A percentile compares a stretch with the other conserved stretches of the same genome.
phyloP scores from a whole-genome alignment of 1,284 basidiomycete species.

The Garcileccinum viscosum region DNA sequence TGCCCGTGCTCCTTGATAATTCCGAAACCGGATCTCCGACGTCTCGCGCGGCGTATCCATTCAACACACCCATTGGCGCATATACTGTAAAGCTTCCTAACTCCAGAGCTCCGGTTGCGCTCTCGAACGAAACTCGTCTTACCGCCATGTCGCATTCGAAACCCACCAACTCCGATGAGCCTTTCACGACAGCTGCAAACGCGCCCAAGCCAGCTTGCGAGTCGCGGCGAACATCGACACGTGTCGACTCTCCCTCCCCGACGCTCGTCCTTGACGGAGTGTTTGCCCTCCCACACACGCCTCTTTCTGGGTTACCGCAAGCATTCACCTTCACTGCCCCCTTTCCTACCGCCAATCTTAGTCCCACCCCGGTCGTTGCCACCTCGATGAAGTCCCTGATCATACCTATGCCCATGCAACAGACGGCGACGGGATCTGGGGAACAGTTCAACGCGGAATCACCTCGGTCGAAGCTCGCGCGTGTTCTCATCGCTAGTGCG shows the following conservation, averaged over 20 bases:
- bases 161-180: background rate
- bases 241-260: conserved; percentile 15
- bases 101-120: background rate
- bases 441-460: conserved; percentile 15
- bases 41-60: background rate
- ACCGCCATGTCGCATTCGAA: background rate
- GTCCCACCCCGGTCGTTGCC: background rate
- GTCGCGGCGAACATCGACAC: background rate
- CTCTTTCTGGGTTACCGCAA: conserved; percentile 4
- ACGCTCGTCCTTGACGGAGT: conserved; percentile 28
- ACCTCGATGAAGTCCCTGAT: background rate
- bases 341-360: background rate
- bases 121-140: background rate
- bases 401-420: background rate
- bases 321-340: background rate
- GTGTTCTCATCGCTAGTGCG: conserved; percentile 1
- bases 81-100: conserved; percentile 29
- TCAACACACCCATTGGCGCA: conserved; percentile 7
- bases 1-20: background rate
- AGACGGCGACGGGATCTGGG: background rate
- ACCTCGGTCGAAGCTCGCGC: conserved; percentile 31
- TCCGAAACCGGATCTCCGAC: conserved; percentile 6
- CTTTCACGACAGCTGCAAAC: background rate
- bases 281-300: conserved; percentile 22
- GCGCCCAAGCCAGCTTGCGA: background rate